Evolutionary conservation across 164 flowering plant genomes (phyloP).

Genomic region (Chimonanthus praecox): DNA sequence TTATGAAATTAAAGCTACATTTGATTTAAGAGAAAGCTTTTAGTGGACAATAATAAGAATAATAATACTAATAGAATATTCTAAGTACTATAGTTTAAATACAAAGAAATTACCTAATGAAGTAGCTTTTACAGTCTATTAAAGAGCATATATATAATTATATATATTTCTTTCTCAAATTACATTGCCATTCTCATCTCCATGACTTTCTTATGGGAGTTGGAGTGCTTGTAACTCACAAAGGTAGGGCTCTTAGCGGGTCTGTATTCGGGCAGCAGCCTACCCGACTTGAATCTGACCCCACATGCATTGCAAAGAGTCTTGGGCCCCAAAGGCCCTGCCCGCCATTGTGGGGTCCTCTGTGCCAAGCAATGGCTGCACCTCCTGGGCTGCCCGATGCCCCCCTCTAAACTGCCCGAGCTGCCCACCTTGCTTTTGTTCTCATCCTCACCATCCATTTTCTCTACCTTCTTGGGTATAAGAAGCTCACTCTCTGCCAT

Average conservation of each 20-base stretch:
- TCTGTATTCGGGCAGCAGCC: conserved; percentile 70
- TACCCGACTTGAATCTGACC: conserved; percentile 65
- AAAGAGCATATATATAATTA: too few relatives aligned
- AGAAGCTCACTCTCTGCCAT: conserved; percentile 58
- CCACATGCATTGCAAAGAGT: conserved; percentile 82
- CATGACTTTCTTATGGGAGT: conserved; percentile 66
- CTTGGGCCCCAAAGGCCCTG: conserved; percentile 69
- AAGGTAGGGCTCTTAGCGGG: conserved; percentile 77
- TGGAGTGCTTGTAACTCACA: conserved; percentile 61
- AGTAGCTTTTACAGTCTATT: too few relatives aligned
- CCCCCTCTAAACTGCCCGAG: conserved; percentile 10
- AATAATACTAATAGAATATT: too few relatives aligned
- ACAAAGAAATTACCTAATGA: too few relatives aligned
- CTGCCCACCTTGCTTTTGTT: conserved; percentile 9
- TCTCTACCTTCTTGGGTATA: conserved; percentile 20
- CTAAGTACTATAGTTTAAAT: too few relatives aligned
- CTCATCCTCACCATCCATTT: neutral
- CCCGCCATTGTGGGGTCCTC: conserved; percentile 73
- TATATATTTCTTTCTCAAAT: neutral
- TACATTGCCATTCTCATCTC: conserved; percentile 46
- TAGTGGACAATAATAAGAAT: too few relatives aligned
- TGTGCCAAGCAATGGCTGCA: conserved; percentile 66
- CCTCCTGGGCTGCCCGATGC: conserved; percentile 36
- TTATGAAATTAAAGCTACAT: too few relatives aligned
- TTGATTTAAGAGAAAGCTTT: too few relatives aligned